Evolutionary conservation across 2,329 filamentous ascomycete genomes (phyloP).

Genomic region (Clonostachys solani): DNA sequence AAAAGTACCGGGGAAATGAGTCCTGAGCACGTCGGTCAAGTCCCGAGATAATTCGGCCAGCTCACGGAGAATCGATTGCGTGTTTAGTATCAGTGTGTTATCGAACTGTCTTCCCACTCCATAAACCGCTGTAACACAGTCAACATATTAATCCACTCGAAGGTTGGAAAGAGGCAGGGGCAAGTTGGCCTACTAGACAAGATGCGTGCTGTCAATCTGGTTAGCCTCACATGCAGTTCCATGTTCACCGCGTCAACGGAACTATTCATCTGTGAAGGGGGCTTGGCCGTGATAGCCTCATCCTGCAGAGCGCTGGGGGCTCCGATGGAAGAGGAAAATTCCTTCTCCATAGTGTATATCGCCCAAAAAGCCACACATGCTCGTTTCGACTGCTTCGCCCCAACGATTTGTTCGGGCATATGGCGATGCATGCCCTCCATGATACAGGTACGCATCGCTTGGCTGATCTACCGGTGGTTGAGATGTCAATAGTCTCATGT

Average conservation of each 20-base stretch:
- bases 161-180: background rate
- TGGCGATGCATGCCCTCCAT: slow-evolving; percentile 21
- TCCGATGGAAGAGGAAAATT: slow-evolving; percentile 17
- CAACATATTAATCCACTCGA: background rate
- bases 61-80: slow-evolving; percentile 16
- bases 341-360: slow-evolving; percentile 19
- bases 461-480: slow-evolving; percentile 15
- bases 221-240: slow-evolving; percentile 16
- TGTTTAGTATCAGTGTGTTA: slow-evolving; percentile 16
- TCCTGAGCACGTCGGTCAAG: slow-evolving; percentile 14
- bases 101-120: slow-evolving; percentile 19
- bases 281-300: slow-evolving; percentile 19
- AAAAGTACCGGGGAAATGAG: slow-evolving; percentile 18
- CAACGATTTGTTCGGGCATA: slow-evolving; percentile 12
- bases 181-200: slow-evolving; percentile 1
- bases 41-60: slow-evolving; percentile 17
- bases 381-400: slow-evolving; percentile 13
- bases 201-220: slow-evolving; percentile 12
- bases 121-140: slow-evolving; percentile 2
- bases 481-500: background rate
- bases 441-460: slow-evolving; percentile 22
- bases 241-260: slow-evolving; percentile 15
- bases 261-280: slow-evolving; percentile 17
- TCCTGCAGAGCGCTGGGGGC: slow-evolving; percentile 18
- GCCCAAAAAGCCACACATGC: slow-evolving; percentile 22